phyloP scores from a whole-genome alignment of 345 rosid species.

The Citrus glauca region DNA sequence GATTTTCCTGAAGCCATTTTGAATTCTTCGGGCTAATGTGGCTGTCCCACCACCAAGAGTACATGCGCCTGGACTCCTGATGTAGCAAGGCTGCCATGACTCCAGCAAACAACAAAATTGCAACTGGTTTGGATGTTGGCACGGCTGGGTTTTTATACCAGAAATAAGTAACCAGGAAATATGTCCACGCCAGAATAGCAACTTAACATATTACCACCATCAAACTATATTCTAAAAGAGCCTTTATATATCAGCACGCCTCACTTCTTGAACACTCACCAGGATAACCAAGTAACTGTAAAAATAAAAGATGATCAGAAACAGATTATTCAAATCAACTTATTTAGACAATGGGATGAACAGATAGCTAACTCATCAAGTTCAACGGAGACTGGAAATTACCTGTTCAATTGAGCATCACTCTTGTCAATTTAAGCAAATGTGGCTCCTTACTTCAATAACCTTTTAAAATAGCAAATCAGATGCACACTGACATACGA shows the following conservation, averaged over 20 bases:
- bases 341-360: background rate
- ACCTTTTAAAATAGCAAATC: slow-evolving; percentile 1
- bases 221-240: background rate
- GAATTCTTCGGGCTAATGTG: slow-evolving; percentile 93
- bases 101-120: slow-evolving; percentile 46
- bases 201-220: slow-evolving; percentile 15
- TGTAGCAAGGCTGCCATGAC: slow-evolving; percentile 61
- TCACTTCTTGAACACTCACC: slow-evolving; percentile 12
- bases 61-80: slow-evolving; percentile 62
- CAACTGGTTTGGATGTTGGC: slow-evolving; percentile 60
- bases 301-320: background rate
- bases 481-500: slow-evolving; percentile 4
- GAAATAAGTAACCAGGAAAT: slow-evolving; percentile 37
- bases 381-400: slow-evolving; percentile 3
- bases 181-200: slow-evolving; percentile 72
- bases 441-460: slow-evolving; percentile 2
- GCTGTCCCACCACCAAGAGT: slow-evolving; percentile 99
- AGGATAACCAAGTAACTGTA: slow-evolving; percentile 3
- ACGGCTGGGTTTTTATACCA: slow-evolving; percentile 42
- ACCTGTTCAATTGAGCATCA: slow-evolving; percentile 21
- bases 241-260: slow-evolving; percentile 11
- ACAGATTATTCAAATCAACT: background rate
- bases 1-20: slow-evolving; percentile 99
- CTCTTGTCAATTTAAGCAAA: slow-evolving; percentile 7
- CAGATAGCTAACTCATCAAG: background rate